Evolutionary conservation across 2,329 filamentous ascomycete species (phyloP).

Genomic region (Cercospora sp.): DNA sequence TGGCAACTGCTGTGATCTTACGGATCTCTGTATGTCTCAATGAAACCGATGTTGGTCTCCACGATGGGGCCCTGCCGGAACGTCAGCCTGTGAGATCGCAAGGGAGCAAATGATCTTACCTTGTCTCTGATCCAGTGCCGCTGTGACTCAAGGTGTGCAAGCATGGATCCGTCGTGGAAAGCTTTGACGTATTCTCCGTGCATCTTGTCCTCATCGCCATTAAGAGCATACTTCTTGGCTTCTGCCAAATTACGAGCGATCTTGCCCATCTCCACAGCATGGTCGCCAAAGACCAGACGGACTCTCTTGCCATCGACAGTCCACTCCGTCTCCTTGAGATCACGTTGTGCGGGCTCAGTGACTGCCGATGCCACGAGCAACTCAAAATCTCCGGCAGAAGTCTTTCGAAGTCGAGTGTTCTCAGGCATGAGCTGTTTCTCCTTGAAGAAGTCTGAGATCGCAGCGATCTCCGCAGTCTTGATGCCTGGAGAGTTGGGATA

Average conservation of each 20-base stretch:
- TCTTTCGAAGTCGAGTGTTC: slow-evolving; percentile 53
- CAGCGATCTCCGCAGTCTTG: slow-evolving; percentile 50
- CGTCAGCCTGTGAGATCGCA: neutral
- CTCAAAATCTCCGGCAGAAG: slow-evolving; percentile 45
- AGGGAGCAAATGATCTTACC: slow-evolving; percentile 17
- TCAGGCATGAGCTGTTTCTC: slow-evolving; percentile 51
- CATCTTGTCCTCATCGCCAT: slow-evolving; percentile 48
- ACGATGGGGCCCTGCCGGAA: slow-evolving; percentile 44
- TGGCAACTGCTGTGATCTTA: neutral
- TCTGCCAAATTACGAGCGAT: slow-evolving; percentile 49
- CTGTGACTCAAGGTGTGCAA: slow-evolving; percentile 54
- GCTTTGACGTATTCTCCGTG: slow-evolving; percentile 51
- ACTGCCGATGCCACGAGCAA: slow-evolving; percentile 52
- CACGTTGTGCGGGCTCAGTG: slow-evolving; percentile 43
- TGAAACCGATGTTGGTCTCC: slow-evolving; percentile 56
- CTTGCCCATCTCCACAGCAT: slow-evolving; percentile 48
- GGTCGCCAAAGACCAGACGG: slow-evolving; percentile 49
- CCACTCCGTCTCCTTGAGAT: slow-evolving; percentile 49
- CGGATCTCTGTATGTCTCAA: slow-evolving; percentile 58
- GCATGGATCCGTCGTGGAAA: slow-evolving; percentile 52
- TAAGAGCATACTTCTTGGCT: slow-evolving; percentile 50
- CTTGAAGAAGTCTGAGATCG: slow-evolving; percentile 49
- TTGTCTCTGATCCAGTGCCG: slow-evolving; percentile 56
- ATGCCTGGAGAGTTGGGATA: slow-evolving; percentile 52
- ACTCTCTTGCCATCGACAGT: slow-evolving; percentile 50